These are phyloP conservation scores for Globisporangium spinosum DNA, from an alignment of 352 stramenopile genomes.

Conservation along the genomic window DNA sequence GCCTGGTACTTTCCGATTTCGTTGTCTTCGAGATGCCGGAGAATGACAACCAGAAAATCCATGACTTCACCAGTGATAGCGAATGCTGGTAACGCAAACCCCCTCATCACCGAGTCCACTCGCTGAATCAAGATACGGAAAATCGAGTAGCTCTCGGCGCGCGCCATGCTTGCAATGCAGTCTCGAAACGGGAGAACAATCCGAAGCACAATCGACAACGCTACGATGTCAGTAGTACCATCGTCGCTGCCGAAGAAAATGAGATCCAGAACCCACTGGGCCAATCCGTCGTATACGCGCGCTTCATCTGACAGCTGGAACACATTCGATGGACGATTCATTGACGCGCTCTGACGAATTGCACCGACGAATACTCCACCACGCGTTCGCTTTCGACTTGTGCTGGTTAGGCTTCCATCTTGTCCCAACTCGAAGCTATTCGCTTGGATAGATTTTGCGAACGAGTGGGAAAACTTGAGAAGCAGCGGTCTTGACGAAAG, in stretches of 20 bases:
- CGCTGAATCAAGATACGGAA: constrained; percentile 41
- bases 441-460: constrained; percentile 13
- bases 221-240: constrained; percentile 26
- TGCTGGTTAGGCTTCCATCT: constrained; percentile 17
- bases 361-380: constrained; percentile 7
- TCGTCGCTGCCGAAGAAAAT: constrained; percentile 34
- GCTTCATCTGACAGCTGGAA: constrained; percentile 8
- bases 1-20: constrained; percentile 44
- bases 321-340: neutral
- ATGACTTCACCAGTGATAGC: constrained; percentile 32
- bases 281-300: constrained; percentile 30
- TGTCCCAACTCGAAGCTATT: constrained; percentile 18
- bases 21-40: constrained; percentile 43
- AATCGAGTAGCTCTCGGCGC: constrained; percentile 37
- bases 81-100: constrained; percentile 26
- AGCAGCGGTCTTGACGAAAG: constrained; percentile 17
- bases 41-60: constrained; percentile 41
- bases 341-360: neutral
- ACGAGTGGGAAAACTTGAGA: constrained; percentile 14
- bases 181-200: constrained; percentile 51
- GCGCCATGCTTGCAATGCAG: constrained; percentile 30
- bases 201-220: constrained; percentile 32
- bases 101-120: constrained; percentile 43
- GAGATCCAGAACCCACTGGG: constrained; percentile 38
- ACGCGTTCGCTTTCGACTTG: constrained; percentile 18